Percentiles rank a stretch among this genome's conserved stretches.
These are phyloP conservation scores for Fennellomyces sp. DNA, from an alignment of 371 early-diverging fungal genomes.

Conservation along the genomic window DNA sequence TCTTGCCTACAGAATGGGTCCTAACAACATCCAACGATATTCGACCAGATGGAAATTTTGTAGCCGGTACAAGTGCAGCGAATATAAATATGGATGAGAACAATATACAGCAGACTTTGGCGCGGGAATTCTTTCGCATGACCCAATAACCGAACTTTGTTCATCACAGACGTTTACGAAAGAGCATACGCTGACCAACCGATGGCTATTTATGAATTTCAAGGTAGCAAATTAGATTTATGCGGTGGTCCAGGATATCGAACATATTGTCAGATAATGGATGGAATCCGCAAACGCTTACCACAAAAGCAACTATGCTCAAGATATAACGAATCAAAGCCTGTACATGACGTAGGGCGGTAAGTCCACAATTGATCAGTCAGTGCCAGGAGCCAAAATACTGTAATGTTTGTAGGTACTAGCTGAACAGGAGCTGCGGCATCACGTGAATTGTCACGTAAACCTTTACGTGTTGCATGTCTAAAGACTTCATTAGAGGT, in stretches of 20 bases:
- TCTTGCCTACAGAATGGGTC: constrained; percentile 12
- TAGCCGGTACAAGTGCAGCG: neutral
- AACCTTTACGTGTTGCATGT: constrained; percentile 19
- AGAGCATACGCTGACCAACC: constrained; percentile 6
- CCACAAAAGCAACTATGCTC: constrained; percentile 18
- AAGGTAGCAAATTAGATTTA: constrained; percentile 13
- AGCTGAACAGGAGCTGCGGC: too few species aligned
- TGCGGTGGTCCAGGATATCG: constrained; percentile 16
- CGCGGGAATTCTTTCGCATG: constrained; percentile 12
- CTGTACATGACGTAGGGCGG: constrained; percentile 16
- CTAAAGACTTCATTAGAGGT: constrained; percentile 11
- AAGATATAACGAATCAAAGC: constrained; percentile 12
- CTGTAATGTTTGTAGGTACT: too few species aligned
- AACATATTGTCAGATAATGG: constrained; percentile 4
- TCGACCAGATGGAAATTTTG: neutral
- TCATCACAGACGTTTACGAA: constrained; percentile 3
- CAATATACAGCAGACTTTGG: constrained; percentile 12
- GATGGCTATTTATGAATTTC: constrained; percentile 17
- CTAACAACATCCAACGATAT: constrained; percentile 10
- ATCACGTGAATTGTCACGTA: too few species aligned
- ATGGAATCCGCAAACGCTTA: constrained; percentile 14
- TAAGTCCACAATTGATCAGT: too few species aligned
- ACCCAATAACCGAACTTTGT: neutral
- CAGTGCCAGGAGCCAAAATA: too few species aligned
- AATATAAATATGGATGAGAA: constrained; percentile 19